A percentile compares a stretch with the other conserved stretches of the same genome.
These are phyloP conservation scores for Aspergillus ruber DNA, from an alignment of 2,329 filamentous ascomycete genomes.

Conservation along the genomic window DNA sequence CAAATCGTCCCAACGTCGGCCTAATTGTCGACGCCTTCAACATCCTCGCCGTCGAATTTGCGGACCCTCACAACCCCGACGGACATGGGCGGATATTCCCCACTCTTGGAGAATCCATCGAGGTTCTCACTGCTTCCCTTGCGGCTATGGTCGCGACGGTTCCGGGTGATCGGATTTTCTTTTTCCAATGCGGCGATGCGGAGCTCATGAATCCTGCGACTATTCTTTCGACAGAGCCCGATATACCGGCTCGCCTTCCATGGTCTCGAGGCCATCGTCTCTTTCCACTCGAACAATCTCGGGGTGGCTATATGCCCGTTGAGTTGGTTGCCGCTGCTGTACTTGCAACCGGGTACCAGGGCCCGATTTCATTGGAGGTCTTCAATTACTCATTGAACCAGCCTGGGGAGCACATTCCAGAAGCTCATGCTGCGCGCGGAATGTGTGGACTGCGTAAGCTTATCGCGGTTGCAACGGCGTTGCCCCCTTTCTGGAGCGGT, in stretches of 20 bases:
- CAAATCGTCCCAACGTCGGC: constrained; percentile 26
- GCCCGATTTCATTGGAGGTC: constrained; percentile 28
- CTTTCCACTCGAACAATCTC: constrained; percentile 20
- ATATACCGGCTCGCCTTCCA: constrained; percentile 20
- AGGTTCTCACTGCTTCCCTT: constrained; percentile 19
- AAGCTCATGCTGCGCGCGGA: constrained; percentile 20
- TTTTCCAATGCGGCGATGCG: constrained; percentile 28
- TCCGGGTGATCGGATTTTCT: constrained; percentile 28
- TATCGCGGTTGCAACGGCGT: constrained; percentile 4
- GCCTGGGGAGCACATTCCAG: constrained; percentile 13
- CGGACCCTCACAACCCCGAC: constrained; percentile 23
- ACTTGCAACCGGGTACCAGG: constrained; percentile 24
- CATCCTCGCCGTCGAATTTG: constrained; percentile 27
- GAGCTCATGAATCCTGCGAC: constrained; percentile 19
- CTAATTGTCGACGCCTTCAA: constrained; percentile 29
- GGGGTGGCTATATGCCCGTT: constrained; percentile 27
- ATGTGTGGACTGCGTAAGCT: constrained; percentile 15
- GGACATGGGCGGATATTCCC: constrained; percentile 24
- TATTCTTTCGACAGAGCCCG: constrained; percentile 14
- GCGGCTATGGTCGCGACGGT: constrained; percentile 18
- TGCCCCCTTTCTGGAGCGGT: constrained; percentile 19
- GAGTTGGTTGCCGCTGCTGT: constrained; percentile 26
- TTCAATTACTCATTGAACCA: constrained; percentile 24
- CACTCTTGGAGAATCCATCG: constrained; percentile 19
- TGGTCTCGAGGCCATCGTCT: constrained; percentile 28